Evolutionary conservation across 352 stramenopile genomes (phyloP), one percentile per base, ranked within the genome.

Genomic region (Globisporangium rhizosaccharum): DNA sequence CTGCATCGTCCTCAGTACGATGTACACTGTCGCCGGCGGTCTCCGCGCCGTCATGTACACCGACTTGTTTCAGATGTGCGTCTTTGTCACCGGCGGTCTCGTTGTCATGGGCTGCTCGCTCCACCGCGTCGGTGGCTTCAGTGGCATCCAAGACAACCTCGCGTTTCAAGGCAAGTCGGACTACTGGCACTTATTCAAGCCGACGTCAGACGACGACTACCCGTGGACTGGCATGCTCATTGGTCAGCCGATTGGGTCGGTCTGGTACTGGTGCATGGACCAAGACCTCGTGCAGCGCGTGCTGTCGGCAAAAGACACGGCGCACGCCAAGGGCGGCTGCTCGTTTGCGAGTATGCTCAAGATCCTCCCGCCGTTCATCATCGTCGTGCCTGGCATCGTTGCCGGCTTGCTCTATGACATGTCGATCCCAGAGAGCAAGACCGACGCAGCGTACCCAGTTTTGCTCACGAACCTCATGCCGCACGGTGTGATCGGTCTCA

Each of bases 191-290:
- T 55, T 85, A 10, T 87, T 77, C 68, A 79, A 85, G 51, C 66
- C 71, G 10, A 76, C 67, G 3, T 55, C 66, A 25, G 79, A 88
- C 47, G 51, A 62, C 1, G 78, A 86, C 55, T 88, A 88, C 61
- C 79, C 79, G 51, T 88, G 76, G 79, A 86, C 78, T 1, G 78
- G 78, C 52, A 86, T 87, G 74, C 68, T 88, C 46, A 79, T 88
- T 26, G 79, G 79, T 5, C 75, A 85, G 56, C 76, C 73, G 23
- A 61, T 86, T 11, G 75, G 76, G 10, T 83, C 73, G 12, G 75
- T 85, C 45, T 88, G 77, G 76, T 87, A 88, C 62, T 88, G 79
- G 79, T 86, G 79, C 57, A 85, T 88, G 72, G 76, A 88, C 56
- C 79, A 88, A 42, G 76, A 87, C 39, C 58, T 88, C 4, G 77